Percentiles rank a stretch among this genome's conserved stretches.
Conservation (phyloP, 148 eudicot genomes). For the Nepenthes gracilis region DNA sequence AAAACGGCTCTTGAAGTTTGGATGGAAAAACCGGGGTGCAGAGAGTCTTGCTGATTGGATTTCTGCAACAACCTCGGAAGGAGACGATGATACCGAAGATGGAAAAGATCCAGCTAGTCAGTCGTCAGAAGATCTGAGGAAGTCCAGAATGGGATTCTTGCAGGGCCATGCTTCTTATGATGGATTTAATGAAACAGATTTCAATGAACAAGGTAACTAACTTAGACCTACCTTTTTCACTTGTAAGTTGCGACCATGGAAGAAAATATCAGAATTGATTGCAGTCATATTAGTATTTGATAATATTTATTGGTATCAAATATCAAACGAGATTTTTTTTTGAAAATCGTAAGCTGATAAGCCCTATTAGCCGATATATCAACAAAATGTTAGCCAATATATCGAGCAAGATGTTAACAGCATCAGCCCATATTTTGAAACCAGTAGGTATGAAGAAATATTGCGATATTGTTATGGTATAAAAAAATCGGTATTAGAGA, state of each 20-base stretch:
- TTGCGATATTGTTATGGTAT: too few relatives aligned
- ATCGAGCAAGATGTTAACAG: too few relatives aligned
- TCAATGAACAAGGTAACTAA: constrained; percentile 66
- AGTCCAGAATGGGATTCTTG: constrained; percentile 92
- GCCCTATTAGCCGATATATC: too few relatives aligned
- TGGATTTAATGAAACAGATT: constrained; percentile 57
- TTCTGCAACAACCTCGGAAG: constrained; percentile 97
- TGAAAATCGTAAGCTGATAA: too few relatives aligned
- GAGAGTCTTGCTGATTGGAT: constrained; percentile 85
- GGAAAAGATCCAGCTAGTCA: constrained; percentile 64
- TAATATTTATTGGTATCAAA: too few relatives aligned
- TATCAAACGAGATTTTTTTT: too few relatives aligned
- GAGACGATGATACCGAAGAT: constrained; percentile 96
- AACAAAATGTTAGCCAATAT: too few relatives aligned
- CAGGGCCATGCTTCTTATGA: constrained; percentile 69
- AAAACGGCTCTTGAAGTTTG: constrained; percentile 82
- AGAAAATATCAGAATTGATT: not conserved
- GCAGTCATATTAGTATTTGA: too few relatives aligned
- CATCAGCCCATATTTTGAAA: too few relatives aligned
- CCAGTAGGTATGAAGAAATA: too few relatives aligned
- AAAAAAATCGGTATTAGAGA: too few relatives aligned
- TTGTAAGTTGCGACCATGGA: not conserved
- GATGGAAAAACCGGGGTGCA: constrained; percentile 64
- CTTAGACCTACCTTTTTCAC: constrained; percentile 4
- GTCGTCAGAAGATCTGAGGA: constrained; percentile 85